phyloP scores from a whole-genome alignment of 164 flowering plant genomes.

The Malania oleifera region DNA sequence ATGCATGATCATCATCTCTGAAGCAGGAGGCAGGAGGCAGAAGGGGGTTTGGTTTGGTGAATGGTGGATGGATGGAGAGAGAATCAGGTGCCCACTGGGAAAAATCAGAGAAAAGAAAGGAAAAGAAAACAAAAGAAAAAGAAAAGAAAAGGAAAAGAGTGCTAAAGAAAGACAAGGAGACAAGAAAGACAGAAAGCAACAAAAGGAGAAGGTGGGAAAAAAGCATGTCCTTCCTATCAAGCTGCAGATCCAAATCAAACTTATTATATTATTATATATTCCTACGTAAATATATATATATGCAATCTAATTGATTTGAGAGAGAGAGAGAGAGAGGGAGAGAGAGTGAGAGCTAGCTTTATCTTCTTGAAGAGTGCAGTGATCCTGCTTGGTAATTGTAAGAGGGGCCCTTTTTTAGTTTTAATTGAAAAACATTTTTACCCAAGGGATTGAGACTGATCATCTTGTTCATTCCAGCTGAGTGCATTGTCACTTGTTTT shows the following conservation, averaged over 20 bases:
- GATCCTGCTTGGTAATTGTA: conserved; percentile 49
- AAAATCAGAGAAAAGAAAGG: conserved; percentile 31
- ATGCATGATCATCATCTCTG: no score
- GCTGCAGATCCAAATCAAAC: conserved; percentile 42
- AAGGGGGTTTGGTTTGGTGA: not conserved
- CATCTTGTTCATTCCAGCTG: conserved; percentile 24
- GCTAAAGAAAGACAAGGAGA: conserved; percentile 56
- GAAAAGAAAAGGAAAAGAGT: conserved; percentile 22
- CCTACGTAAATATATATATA: conserved; percentile 64
- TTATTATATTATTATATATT: conserved; percentile 28
- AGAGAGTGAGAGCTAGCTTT: conserved; percentile 20
- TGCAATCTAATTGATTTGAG: conserved; percentile 47
- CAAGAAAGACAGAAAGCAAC: conserved; percentile 69
- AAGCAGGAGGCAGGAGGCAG: not conserved
- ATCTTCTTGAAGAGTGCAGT: conserved; percentile 29
- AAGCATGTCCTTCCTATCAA: conserved; percentile 36
- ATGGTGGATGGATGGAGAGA: conserved; percentile 18
- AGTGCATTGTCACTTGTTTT: conserved; percentile 33
- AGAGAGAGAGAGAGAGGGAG: conserved; percentile 13
- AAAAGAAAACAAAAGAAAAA: conserved; percentile 13
- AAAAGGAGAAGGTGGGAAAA: conserved; percentile 31
- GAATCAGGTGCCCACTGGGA: conserved; percentile 61
- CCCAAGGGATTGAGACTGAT: conserved; percentile 9
- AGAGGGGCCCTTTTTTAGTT: conserved; percentile 33
- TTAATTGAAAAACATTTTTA: conserved; percentile 1